A percentile compares a stretch with the other conserved stretches of the same genome.
Evolutionary conservation across 495 filamentous ascomycete genomes (phyloP).

Genomic region (Lepidopterella palustris): DNA sequence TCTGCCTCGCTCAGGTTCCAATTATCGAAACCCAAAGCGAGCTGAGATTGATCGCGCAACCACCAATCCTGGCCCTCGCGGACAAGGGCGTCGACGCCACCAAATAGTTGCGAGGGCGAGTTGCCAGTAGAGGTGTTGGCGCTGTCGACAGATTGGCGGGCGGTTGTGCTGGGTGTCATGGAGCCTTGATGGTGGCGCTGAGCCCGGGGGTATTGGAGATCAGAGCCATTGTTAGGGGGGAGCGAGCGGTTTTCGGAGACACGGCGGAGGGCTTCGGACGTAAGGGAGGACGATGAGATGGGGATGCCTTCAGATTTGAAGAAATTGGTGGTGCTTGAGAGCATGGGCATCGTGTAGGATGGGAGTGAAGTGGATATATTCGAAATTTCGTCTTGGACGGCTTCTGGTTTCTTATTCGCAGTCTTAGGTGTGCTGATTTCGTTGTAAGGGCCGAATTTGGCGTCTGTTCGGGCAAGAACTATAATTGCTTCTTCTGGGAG

Average conservation of each 20-base stretch:
- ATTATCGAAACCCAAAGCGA: constrained; percentile 37
- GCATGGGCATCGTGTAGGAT: constrained; percentile 14
- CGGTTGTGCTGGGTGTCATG: constrained; percentile 2
- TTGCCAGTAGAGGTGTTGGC: constrained; percentile 14
- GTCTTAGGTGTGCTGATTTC: constrained; percentile 19
- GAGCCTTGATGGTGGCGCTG: constrained; percentile 6
- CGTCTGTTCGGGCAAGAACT: constrained; percentile 60
- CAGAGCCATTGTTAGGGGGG: constrained; percentile 16
- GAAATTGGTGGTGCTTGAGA: constrained; percentile 12
- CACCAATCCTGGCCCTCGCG: constrained; percentile 39
- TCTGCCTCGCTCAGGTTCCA: constrained; percentile 30
- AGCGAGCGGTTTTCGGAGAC: constrained; percentile 16
- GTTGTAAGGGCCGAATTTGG: constrained; percentile 42
- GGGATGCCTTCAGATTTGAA: constrained; percentile 17
- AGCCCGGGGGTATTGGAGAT: constrained; percentile 17
- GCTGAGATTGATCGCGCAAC: constrained; percentile 34
- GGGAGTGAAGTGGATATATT: constrained; percentile 7
- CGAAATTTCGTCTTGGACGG: background rate
- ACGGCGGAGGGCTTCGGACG: constrained; percentile 9
- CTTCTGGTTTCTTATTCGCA: background rate
- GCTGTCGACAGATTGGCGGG: constrained; percentile 11
- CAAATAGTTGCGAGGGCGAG: constrained; percentile 36
- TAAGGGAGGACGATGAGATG: constrained; percentile 1
- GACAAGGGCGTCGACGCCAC: constrained; percentile 37
- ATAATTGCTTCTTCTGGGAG: constrained; percentile 74